Conservation (phyloP, 75 land plant species). For the Cupressus sempervirens region DNA sequence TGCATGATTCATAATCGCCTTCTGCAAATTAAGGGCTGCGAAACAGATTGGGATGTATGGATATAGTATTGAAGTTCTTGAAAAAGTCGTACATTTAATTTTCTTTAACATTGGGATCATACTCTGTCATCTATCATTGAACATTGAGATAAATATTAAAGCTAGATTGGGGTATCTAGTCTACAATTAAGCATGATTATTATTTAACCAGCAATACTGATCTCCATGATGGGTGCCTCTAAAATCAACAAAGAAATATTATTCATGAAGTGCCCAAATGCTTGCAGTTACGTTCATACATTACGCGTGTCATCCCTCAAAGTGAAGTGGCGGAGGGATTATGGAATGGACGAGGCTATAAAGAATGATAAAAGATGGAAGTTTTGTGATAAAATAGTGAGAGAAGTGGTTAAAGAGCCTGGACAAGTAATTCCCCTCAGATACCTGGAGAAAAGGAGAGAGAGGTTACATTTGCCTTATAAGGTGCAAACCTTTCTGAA, state of each 20-base stretch:
- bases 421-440: conserved; percentile 46
- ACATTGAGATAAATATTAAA: no score
- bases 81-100: no score
- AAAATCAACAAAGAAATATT: neutral
- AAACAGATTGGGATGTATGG: no score
- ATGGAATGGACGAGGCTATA: conserved; percentile 48
- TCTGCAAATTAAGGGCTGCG: no score
- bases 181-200: no score
- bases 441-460: conserved; percentile 58
- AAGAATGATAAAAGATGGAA: conserved; percentile 40
- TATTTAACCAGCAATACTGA: no score
- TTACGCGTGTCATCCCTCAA: conserved; percentile 41
- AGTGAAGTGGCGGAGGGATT: conserved; percentile 58
- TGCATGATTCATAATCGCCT: no score
- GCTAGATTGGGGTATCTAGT: no score
- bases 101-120: no score
- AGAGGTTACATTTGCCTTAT: conserved; percentile 34
- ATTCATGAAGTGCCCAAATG: neutral
- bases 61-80: no score
- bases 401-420: conserved; percentile 48
- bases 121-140: no score
- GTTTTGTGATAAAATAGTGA: conserved; percentile 50
- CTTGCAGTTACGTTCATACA: neutral
- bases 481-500: conserved; percentile 30
- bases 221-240: neutral